Percentiles rank a stretch among this genome's conserved stretches.
Evolutionary conservation across 202 grass and related monocot species (phyloP).

Genomic region (Cymbopogon flexuosus): DNA sequence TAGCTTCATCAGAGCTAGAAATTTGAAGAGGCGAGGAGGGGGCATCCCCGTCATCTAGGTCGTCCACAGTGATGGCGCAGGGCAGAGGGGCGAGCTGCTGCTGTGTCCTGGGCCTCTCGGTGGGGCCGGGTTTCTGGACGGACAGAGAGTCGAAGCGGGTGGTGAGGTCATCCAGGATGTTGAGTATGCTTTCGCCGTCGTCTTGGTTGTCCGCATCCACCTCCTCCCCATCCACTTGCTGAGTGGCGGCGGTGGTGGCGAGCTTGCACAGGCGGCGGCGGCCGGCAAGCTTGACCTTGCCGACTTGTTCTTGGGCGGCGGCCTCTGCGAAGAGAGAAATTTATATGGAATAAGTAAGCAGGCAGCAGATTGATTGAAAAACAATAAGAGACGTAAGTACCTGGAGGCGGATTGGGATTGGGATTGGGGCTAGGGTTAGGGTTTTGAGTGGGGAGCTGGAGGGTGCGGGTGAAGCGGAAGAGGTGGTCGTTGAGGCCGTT

Average conservation of each 20-base stretch:
- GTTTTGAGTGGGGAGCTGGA: slow-evolving; percentile 23
- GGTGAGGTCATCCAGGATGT: slow-evolving; percentile 82
- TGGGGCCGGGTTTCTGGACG: slow-evolving; percentile 41
- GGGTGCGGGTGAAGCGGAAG: slow-evolving; percentile 39
- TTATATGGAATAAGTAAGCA: not conserved
- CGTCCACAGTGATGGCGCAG: not conserved
- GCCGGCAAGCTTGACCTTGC: slow-evolving; percentile 61
- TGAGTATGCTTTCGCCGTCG: slow-evolving; percentile 47
- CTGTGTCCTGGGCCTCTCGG: not conserved
- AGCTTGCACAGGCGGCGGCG: slow-evolving; percentile 72
- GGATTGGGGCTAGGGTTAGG: slow-evolving; percentile 35
- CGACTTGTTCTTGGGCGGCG: not conserved
- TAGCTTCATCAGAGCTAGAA: slow-evolving; percentile 37
- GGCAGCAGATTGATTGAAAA: too few species aligned
- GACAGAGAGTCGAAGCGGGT: slow-evolving; percentile 58
- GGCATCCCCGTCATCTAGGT: not conserved
- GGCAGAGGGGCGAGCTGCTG: slow-evolving; percentile 15
- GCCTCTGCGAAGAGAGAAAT: slow-evolving; percentile 22
- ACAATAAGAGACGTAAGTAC: not conserved
- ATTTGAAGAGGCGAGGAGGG: not conserved
- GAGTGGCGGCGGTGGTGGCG: not conserved
- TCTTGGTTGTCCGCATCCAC: not conserved
- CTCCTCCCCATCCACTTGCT: not conserved
- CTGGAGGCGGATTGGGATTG: not conserved
- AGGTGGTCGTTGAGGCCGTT: slow-evolving; percentile 74